Evolutionary conservation across 2,329 filamentous ascomycete genomes (phyloP).

Genomic region (Hymenoscyphus fraxineus): DNA sequence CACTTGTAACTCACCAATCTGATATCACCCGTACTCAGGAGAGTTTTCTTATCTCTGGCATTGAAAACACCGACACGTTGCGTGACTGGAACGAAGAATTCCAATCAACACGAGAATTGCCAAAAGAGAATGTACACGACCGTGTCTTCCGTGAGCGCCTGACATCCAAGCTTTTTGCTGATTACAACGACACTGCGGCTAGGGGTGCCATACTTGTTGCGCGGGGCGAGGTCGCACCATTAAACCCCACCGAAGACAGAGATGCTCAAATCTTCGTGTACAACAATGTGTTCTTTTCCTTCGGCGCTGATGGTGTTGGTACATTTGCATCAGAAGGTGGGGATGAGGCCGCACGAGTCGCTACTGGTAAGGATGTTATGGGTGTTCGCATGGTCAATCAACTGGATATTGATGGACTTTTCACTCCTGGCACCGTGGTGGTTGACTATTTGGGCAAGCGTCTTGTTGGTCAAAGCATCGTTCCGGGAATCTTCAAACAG

Average conservation of each 20-base stretch:
- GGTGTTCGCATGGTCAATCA: conserved; percentile 96
- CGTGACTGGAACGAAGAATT: conserved; percentile 99
- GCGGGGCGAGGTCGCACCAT: conserved; percentile 82
- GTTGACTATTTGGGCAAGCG: conserved; percentile 97
- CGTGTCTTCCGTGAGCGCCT: conserved; percentile 92
- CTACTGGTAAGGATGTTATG: conserved; percentile 92
- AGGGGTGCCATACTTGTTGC: conserved; percentile 90
- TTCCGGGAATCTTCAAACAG: conserved; percentile 98
- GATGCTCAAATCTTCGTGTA: conserved; percentile 99
- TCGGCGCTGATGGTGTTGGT: conserved; percentile 93
- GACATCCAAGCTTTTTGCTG: conserved; percentile 92
- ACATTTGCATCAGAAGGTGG: conserved; percentile 96
- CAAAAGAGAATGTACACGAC: conserved; percentile 90
- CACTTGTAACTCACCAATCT: conserved; percentile 66
- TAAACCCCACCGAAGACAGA: conserved; percentile 88
- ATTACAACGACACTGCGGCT: conserved; percentile 94
- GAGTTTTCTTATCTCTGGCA: conserved; percentile 81
- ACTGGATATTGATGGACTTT: conserved; percentile 89
- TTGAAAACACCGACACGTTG: conserved; percentile 90
- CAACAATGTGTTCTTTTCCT: conserved; percentile 99
- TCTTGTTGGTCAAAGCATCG: conserved; percentile 95
- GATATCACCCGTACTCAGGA: conserved; percentile 91
- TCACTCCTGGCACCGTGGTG: conserved; percentile 93
- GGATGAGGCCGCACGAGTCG: conserved; percentile 91
- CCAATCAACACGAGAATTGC: conserved; percentile 91